phyloP scores from a whole-genome alignment of 2,329 filamentous ascomycete genomes.

The Bertia moriformis region DNA sequence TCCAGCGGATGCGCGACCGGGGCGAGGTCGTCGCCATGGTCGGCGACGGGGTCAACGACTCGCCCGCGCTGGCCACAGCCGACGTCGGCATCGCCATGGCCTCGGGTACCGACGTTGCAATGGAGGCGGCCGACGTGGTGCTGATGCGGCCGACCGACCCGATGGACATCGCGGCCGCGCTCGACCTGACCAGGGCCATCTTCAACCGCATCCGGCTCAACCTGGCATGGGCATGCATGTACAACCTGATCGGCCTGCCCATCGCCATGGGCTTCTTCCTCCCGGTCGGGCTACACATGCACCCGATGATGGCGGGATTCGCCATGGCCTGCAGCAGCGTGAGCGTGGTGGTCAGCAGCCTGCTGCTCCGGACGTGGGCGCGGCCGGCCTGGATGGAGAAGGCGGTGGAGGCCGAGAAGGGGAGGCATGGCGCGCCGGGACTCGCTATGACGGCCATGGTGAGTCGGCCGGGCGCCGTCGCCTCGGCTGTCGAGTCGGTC shows the following conservation, averaged over 20 bases:
- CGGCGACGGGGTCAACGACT: slow-evolving; percentile 96
- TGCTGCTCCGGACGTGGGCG: slow-evolving; percentile 76
- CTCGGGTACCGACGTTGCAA: slow-evolving; percentile 87
- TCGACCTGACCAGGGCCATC: slow-evolving; percentile 70
- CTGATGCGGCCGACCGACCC: slow-evolving; percentile 87
- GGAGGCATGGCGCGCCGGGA: too few species aligned
- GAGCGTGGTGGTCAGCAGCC: slow-evolving; percentile 70
- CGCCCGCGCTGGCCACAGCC: slow-evolving; percentile 80
- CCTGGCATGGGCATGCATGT: slow-evolving; percentile 79
- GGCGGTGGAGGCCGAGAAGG: slow-evolving; percentile 43
- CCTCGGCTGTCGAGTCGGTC: slow-evolving; percentile 9
- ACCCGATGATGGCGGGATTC: slow-evolving; percentile 85
- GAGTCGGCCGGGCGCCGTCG: slow-evolving; percentile 8
- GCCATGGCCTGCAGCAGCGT: slow-evolving; percentile 89
- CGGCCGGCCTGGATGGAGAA: slow-evolving; percentile 78
- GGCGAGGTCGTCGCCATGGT: slow-evolving; percentile 88
- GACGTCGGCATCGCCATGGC: slow-evolving; percentile 87
- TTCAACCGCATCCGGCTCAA: slow-evolving; percentile 91
- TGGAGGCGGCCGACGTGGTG: slow-evolving; percentile 92
- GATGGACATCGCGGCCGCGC: slow-evolving; percentile 77
- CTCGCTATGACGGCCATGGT: slow-evolving; percentile 2
- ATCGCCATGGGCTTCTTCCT: slow-evolving; percentile 96
- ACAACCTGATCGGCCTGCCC: slow-evolving; percentile 80
- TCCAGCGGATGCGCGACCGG: slow-evolving; percentile 58
- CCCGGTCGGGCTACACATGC: slow-evolving; percentile 72